phyloP scores from a whole-genome alignment of 1,284 basidiomycete species.

The Papiliotrema nemorosa region DNA sequence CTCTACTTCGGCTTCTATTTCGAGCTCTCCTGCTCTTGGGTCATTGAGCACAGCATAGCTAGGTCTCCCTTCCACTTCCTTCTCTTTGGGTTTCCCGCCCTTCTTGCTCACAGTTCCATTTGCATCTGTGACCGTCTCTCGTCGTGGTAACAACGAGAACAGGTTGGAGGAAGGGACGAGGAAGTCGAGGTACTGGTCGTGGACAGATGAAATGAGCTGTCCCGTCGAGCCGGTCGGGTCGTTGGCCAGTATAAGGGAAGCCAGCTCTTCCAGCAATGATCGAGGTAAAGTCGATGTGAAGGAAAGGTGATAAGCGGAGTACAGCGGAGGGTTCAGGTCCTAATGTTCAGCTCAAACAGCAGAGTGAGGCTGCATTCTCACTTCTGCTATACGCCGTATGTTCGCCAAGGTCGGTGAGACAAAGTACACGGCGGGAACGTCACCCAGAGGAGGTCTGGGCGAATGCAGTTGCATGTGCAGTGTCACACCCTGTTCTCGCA shows the following conservation, averaged over 20 bases:
- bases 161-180: constrained; percentile 90
- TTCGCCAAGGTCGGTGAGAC: constrained; percentile 86
- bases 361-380: constrained; percentile 41
- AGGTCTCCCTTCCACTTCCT: constrained; percentile 44
- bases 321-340: constrained; percentile 75
- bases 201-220: constrained; percentile 72
- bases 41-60: constrained; percentile 87
- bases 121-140: constrained; percentile 26
- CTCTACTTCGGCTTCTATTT: constrained; percentile 92
- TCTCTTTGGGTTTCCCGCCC: constrained; percentile 24
- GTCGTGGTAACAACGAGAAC: constrained; percentile 76
- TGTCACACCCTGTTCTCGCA: constrained; percentile 94
- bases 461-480: constrained; percentile 97
- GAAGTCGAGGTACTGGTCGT: constrained; percentile 97
- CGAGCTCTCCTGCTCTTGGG: constrained; percentile 81
- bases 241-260: constrained; percentile 77
- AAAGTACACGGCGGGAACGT: constrained; percentile 97
- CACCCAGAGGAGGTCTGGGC: constrained; percentile 79
- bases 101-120: constrained; percentile 37
- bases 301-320: constrained; percentile 91
- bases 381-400: constrained; percentile 81
- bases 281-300: constrained; percentile 90
- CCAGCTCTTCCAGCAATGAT: constrained; percentile 87
- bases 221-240: constrained; percentile 61
- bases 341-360: constrained; percentile 11